Evolutionary conservation across 768 basidiomycete species (phyloP), one percentile per base, ranked within the genome.

Genomic region (Dacryopinax primogenitus): DNA sequence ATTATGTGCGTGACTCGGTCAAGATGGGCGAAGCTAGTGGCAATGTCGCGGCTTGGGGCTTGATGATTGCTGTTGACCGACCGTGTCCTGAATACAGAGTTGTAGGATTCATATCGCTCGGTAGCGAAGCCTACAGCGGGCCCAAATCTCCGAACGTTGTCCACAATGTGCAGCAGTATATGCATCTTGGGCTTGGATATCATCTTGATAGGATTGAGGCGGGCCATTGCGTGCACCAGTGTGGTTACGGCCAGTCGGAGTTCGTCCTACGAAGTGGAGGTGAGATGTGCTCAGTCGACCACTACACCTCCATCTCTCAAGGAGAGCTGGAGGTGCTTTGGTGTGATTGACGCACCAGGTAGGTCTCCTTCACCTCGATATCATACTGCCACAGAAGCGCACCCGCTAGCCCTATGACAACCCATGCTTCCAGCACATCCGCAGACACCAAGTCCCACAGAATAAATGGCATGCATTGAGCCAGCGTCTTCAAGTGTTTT

Each of bases 401-500:
- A 37, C 36, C 36, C 11, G 36, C 36, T 18, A 37, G 11, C 9
- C 36, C 36, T 18, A 18, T 18, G 11, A 37, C 9, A 9, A 37
- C 36, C 36, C 36, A 37, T 37, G 36, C 36, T 18, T 37, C 36
- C 11, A 37, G 36, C 36, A 37, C 18, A 1, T 3, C 36, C 0
- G 34, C 1, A 4, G 70, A 67, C 0, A 74, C 69, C 3, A 81
- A 69, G 21, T 77, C 73, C 21, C 78, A 37, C 1, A 73, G 33
- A 63, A 78, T 77, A 67, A 80, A 80, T 1, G 70, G 65, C 23
- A 70, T 71, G 7, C 74, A 72, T 67, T 80, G 79, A 1, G 70
- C 69, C 0, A 81, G 21, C 0, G 73, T 75, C 66, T 80, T 79
- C 61, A 80, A 74, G 32, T 80, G 79, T 3, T 71, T 70, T 7